Conservation (phyloP, 2,329 filamentous ascomycete genomes). For the Cordyceps cicadae region DNA sequence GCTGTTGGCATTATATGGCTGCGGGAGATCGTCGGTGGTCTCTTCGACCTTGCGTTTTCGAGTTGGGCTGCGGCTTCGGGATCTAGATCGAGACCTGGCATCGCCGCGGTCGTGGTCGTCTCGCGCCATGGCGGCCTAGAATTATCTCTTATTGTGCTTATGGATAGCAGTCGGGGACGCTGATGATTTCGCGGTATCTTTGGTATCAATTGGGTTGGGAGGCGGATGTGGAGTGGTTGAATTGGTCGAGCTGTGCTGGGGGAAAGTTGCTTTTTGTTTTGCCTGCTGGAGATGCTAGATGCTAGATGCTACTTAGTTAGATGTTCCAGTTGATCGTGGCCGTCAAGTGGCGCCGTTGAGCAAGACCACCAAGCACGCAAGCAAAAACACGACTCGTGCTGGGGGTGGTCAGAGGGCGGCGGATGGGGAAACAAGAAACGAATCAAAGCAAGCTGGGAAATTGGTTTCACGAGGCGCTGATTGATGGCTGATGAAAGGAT, state of each 20-base stretch:
- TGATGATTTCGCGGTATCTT: neutral
- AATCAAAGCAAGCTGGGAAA: neutral
- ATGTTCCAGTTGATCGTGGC: neutral
- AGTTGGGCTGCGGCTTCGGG: constrained; percentile 12
- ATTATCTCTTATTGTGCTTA: neutral
- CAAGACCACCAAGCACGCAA: neutral
- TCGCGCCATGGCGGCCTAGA: constrained; percentile 9
- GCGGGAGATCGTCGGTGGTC: constrained; percentile 39
- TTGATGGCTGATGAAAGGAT: neutral
- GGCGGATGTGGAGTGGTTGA: neutral
- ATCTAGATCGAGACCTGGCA: neutral
- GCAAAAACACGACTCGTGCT: neutral
- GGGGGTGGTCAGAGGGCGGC: no score
- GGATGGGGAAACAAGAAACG: no score
- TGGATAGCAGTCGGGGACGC: neutral
- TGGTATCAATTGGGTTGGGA: neutral
- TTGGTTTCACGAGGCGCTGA: neutral
- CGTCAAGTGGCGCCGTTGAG: neutral
- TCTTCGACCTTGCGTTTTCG: constrained; percentile 25
- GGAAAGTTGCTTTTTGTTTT: neutral
- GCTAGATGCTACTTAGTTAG: neutral
- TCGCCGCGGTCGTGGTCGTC: constrained; percentile 1
- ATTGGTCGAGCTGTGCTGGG: neutral
- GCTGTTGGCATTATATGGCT: constrained; percentile 52
- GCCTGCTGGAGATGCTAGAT: neutral